Base-by-base conservation (phyloP, 495 filamentous ascomycete species). In the Lophium mytilinum region DNA sequence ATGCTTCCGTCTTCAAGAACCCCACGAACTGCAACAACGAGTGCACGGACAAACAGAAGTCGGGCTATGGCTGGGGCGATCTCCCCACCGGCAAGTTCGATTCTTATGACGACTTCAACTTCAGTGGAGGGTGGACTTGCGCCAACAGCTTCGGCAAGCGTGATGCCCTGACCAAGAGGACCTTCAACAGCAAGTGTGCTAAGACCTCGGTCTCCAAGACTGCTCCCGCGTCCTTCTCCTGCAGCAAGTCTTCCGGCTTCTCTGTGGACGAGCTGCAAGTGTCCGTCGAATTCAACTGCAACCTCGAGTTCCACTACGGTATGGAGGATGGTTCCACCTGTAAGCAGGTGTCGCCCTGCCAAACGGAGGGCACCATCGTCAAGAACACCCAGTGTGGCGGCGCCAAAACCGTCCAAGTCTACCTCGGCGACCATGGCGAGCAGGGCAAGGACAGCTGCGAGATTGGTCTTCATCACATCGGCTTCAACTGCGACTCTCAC, bases 311-410 rank as follows among this genome's bases (percentile, higher is more conserved):
- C 73, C 78, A 87, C 75, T 95, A 90, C 72, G 75, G 75, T 65
- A 91, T 95, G 88, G 80, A 83, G 3, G 86, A 90, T 68, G 85
- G 84, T 55, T 83, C 81, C 40, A 79, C 72, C 55, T 96, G 92
- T 81, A 88, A 83, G 71, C 83, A 90, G 70, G 82, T 77, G 39
- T 74, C 78, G 53, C 62, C 72, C 33, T 93, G 87, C 79, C 76
- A 74, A 50, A 71, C 79, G 47, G 74, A 75, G 21, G 87, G 87
- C 65, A 81, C 82, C 50, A 78, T 75, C 51, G 76, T 95, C 60
- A 70, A 78, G 70, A 95, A 95, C 77, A 80, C 76, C 57, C 89
- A 95, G 76, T 96, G 91, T 69, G 92, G 90, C 78, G 90, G 91
- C 73, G 91, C 91, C 55, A 86, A 77, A 66, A 79, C 78, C 19